Percentiles rank a stretch among this genome's conserved stretches.
These are phyloP conservation scores for Sarcodon sp. DNA, from an alignment of 768 basidiomycete species.

Conservation along the genomic window DNA sequence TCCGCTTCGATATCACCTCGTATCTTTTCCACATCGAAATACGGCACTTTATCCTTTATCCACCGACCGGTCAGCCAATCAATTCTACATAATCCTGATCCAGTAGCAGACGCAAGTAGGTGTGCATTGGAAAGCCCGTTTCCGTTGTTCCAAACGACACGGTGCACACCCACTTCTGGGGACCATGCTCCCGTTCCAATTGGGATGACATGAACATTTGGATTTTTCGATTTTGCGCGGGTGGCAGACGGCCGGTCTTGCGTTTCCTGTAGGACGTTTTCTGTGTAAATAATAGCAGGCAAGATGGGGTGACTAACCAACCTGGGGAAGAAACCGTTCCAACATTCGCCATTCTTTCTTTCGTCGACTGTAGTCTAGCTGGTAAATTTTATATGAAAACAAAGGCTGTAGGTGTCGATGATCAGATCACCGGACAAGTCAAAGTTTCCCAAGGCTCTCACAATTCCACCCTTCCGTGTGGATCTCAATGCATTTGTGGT, in stretches of 20 bases:
- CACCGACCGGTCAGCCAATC: conserved; percentile 75
- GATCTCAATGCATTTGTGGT: conserved; percentile 63
- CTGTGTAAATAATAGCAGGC: conserved; percentile 1
- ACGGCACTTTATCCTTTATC: conserved; percentile 53
- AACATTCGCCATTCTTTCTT: conserved; percentile 74
- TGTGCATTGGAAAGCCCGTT: conserved; percentile 48
- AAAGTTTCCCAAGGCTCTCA: conserved; percentile 21
- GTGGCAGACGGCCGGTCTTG: conserved; percentile 29
- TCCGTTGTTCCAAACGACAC: conserved; percentile 71
- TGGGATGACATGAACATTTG: conserved; percentile 13
- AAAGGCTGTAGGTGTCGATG: conserved; percentile 38
- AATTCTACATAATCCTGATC: conserved; percentile 75
- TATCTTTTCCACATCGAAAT: conserved; percentile 46
- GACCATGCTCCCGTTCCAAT: conserved; percentile 64
- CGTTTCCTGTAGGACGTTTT: conserved; percentile 28
- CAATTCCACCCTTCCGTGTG: conserved; percentile 57
- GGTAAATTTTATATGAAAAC: conserved; percentile 69
- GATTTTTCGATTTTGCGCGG: conserved; percentile 15
- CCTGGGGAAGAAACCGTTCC: conserved; percentile 76
- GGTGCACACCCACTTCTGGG: conserved; percentile 62
- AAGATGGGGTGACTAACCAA: conserved; percentile 9
- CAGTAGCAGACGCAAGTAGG: conserved; percentile 69
- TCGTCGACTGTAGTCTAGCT: conserved; percentile 76
- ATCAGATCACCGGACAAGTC: not conserved
- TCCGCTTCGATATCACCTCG: conserved; percentile 33